Base-by-base conservation (phyloP, 352 stramenopile genomes). In the Pythium brachiatum region DNA sequence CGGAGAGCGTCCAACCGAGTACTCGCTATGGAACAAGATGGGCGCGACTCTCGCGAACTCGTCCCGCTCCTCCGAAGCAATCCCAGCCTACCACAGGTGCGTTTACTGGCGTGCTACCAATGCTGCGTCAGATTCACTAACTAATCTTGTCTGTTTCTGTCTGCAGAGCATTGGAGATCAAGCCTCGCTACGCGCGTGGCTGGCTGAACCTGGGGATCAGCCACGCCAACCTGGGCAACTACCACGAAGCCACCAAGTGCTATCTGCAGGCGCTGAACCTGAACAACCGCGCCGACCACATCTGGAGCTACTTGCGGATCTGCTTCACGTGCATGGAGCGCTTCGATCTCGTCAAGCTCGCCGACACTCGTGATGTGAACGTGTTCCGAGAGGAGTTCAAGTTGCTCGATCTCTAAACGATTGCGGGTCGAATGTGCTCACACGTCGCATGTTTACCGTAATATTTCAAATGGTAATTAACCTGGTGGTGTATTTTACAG, bases 121-220 rank as follows among this genome's bases (percentile, higher is more conserved):
- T 48, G 48, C 31, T 34, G 15, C 5, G 7, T 11, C 15, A 41
- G 39, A 54, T 15, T 39, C 47, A 21, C 34, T 78, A 52, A 74
- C 39, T 39, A 8, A 27, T 58, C 20, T 61, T 62, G 53, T 20
- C 38, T 2, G 62, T 38, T n/a, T 53, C 7, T 70, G 51, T 41
- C 15, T 57, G 15, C 21, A 90, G 80, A 50, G 97, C 97, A 0
- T 74, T 99, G 56, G 79, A 98, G 66, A 66, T 99, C 46, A 99
- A 99, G 74, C 96, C 97, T 18, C 93, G 94, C 60, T 99, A 99
- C 76, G 95, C 96, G 15, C 86, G 97, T 23, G 95, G 92, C 26
- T 99, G 96, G 96, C 81, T 99, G 16, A 99, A 99, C 71, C 87
- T 99, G 63, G 97, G 96, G 43, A 99, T 99, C 70, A 97, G 92